Base-by-base conservation (phyloP, 257 asterid species). In the Capsicum baccatum region DNA sequence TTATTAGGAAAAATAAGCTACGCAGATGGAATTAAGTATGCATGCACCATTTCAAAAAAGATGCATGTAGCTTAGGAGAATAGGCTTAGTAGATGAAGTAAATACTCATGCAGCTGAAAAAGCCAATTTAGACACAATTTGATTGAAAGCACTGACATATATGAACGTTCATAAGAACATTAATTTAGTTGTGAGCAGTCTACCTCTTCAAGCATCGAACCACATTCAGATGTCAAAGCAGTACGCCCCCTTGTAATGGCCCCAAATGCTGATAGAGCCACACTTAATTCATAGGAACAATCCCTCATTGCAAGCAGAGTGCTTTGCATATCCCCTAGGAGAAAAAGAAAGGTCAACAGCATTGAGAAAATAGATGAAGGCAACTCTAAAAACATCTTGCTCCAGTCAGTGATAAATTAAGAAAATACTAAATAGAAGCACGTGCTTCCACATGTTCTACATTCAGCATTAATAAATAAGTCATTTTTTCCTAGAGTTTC, bases 171-270 rank as follows among this genome's bases (percentile, higher is more conserved):
- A 66, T 33, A 78, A 78, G 82, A 54, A 52, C 52, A 26, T 89
- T 15, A 78, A 78, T 8, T 71, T 26, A 76, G 79, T 73, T 83
- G 85, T 12, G 86, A 83, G 84, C 59, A 81, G 42, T 52, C 59
- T 85, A 95, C 99, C 97, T 97, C 99, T 89, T 97, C 99, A 80
- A 97, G 99, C 98, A 97, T 97, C 64, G 97, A 93, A 86, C 99
- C 99, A 89, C 98, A 97, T 88, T 95, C 99, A 83, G 98, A 92
- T 87, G 98, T 97, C 94, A 97, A 92, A 81, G 97, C 95, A 81
- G 93, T 92, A 87, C 92, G 99, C 68, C 96, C 94, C 87, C 94
- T 94, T 85, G 92, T 86, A 86, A 93, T 89, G 87, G 87, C 90
- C 81, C 90, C 93, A 89, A 91, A 97, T 83, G 98, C 90, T 87